A percentile compares a stretch with the other conserved stretches of the same genome.
Conservation (phyloP, 1,139 yeast genomes). For the Scheffersomyces illinoinensis region DNA sequence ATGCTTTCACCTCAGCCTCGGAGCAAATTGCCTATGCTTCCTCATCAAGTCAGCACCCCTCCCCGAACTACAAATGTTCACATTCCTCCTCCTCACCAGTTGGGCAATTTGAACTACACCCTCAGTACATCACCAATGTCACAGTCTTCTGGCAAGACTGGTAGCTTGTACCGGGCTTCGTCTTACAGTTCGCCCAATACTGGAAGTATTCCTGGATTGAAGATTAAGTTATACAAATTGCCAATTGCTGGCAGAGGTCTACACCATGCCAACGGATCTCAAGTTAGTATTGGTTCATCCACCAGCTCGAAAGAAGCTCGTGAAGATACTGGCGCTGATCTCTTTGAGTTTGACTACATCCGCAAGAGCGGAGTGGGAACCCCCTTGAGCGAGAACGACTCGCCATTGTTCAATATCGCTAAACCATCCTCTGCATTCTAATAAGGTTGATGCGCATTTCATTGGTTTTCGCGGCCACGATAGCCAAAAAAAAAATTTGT, state of each 20-base stretch:
- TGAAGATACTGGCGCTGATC: slow-evolving; percentile 22
- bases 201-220: not conserved
- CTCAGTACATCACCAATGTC: not conserved
- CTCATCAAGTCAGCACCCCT: not conserved
- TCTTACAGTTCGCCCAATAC: slow-evolving; percentile 6
- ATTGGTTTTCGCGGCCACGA: not conserved
- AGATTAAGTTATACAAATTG: not conserved
- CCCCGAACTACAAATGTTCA: not conserved
- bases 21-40: not conserved
- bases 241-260: not conserved
- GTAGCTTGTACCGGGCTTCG: slow-evolving; percentile 8
- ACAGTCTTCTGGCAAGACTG: not conserved
- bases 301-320: slow-evolving; percentile 23
- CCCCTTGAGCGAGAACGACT: slow-evolving; percentile 36
- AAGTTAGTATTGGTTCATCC: slow-evolving; percentile 29
- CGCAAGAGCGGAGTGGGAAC: slow-evolving; percentile 28
- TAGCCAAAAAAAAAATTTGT: not conserved
- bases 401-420: slow-evolving; percentile 20
- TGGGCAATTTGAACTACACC: not conserved
- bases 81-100: slow-evolving; percentile 13
- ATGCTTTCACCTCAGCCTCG: not conserved
- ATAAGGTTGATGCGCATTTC: not conserved
- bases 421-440: slow-evolving; percentile 3
- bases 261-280: slow-evolving; percentile 27
- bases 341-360: slow-evolving; percentile 30